phyloP scores from a whole-genome alignment of 257 asterid genomes.

The Solanum virginianum region DNA sequence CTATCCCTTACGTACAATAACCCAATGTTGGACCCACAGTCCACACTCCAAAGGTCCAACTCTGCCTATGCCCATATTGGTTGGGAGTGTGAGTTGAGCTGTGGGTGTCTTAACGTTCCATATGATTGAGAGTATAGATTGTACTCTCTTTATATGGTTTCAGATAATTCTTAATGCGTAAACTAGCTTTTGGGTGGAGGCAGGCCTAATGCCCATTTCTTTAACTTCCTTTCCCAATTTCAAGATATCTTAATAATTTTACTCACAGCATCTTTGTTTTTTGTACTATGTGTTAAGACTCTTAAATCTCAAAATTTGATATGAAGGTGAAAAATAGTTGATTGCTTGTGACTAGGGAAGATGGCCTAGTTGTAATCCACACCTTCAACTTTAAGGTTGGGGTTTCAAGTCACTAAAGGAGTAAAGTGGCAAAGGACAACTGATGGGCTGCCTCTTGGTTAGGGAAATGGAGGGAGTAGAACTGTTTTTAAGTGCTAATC shows the following conservation, averaged over 20 bases:
- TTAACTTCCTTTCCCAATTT: background rate
- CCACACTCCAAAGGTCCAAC: background rate
- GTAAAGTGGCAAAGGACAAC: background rate
- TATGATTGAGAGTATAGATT: background rate
- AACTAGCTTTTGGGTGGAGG: background rate
- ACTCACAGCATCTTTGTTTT: background rate
- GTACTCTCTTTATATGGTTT: background rate
- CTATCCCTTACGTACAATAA: background rate
- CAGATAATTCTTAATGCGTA: background rate
- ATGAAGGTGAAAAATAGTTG: background rate
- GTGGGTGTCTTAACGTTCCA: background rate
- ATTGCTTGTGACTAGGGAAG: background rate
- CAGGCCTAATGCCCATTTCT: background rate
- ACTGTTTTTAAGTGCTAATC: background rate
- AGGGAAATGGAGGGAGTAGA: background rate
- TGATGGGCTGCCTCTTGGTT: background rate
- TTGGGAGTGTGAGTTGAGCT: background rate
- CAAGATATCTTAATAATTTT: background rate
- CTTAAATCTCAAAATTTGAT: background rate
- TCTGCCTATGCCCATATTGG: background rate
- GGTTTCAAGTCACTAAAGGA: background rate
- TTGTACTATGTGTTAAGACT: background rate
- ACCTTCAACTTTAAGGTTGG: background rate
- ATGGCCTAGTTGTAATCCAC: background rate
- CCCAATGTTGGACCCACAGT: background rate